Evolutionary conservation across 225 moss, liverwort and hornwort species (phyloP), one percentile per base, ranked within the genome.

Genomic region (Anthoceros angustus): DNA sequence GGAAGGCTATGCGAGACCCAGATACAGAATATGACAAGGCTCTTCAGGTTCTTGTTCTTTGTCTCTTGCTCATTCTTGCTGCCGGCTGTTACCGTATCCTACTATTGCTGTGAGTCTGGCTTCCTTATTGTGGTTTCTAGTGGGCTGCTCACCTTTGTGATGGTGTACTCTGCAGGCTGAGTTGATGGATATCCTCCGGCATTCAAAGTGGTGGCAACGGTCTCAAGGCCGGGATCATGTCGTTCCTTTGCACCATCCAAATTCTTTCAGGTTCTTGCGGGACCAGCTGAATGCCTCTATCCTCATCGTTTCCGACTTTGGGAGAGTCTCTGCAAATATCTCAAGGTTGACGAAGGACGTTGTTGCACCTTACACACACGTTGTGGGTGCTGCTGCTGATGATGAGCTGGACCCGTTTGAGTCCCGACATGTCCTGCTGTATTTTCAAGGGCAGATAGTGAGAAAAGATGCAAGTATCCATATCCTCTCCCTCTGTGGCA

Each of bases 151-250:
- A 55, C 55, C 55, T 55, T 4, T 23, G n/a, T 55, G 18, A 43
- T 64, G 61, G 48, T 26, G 62, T 23, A 67, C 8, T 42, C 50
- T 61, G 49, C 83, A 92, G 92, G 83, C 67, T 64, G 86, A 71
- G 68, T 14, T 75, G 7, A 61, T 80, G 8, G 68, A 69, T 8
- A 68, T 72, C n/a, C 66, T 89, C 41, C 64, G 66, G 21, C 55
- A 83, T 14, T 88, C 88, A 2, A 43, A 76, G 62, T 93, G 86
- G 86, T 93, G 86, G 83, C 76, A 83, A 71, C 73, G 75, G 63
- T 86, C 83, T n/a, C 81, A 80, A 70, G 92, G 92, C 32, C 77
- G 72, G 70, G 86, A 92, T 69, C 92, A 92, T 75, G 76, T 92
- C n/a, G 45, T 93, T 63, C 24, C 74, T 43, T 32, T 76, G 43